Conservation (phyloP, 1,284 basidiomycete species). For the Heterobasidion annosum region DNA sequence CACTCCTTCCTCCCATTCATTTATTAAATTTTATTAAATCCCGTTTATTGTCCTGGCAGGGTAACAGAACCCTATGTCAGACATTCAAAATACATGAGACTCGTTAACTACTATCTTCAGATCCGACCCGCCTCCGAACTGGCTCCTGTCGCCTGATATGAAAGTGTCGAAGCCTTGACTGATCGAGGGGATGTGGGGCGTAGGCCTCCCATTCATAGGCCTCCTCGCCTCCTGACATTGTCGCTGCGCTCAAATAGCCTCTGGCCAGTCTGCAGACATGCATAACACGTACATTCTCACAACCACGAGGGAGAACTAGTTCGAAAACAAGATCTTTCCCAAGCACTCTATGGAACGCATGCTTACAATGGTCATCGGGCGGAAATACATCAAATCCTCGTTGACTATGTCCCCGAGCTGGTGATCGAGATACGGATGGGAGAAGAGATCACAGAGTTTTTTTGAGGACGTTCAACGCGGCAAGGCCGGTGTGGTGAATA, state of each 20-base stretch:
- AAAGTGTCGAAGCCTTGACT: too few species aligned
- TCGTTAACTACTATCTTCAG: too few species aligned
- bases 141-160: too few species aligned
- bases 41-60: too few species aligned
- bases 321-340: constrained; percentile 12
- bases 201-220: not conserved
- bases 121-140: too few species aligned
- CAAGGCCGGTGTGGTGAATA: constrained; percentile 15
- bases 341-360: constrained; percentile 13
- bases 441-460: constrained; percentile 16
- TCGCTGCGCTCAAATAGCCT: constrained; percentile 9
- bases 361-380: constrained; percentile 18
- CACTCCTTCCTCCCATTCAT: not conserved
- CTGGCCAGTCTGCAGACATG: constrained; percentile 14
- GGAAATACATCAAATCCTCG: constrained; percentile 15
- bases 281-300: constrained; percentile 12
- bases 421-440: constrained; percentile 18
- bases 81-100: too few species aligned
- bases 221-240: too few species aligned
- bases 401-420: constrained; percentile 15
- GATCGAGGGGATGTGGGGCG: too few species aligned
- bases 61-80: too few species aligned
- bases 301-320: constrained; percentile 15
- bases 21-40: too few species aligned
- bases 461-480: constrained; percentile 14